Evolutionary conservation across 2,329 filamentous ascomycete genomes (phyloP), one percentile per base, ranked within the genome.

Genomic region (Epichloe sibirici): DNA sequence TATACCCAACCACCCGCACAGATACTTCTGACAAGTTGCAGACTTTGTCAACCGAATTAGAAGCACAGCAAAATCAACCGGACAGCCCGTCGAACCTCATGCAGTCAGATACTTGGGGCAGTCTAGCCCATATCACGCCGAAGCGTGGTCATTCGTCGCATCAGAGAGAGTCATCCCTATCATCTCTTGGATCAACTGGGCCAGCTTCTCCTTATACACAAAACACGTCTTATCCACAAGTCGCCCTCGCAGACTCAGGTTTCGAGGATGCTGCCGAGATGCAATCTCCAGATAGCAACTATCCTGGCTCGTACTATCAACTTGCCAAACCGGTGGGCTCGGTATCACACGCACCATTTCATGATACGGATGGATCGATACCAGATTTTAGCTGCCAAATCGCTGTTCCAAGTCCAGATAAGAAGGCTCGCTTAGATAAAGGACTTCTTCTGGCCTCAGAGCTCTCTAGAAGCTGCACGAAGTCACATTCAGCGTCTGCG

Each of bases 81-180:
- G 42, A 51, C 28, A 34, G 8, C 15, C 43, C 53, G 7, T 49
- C 58, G 50, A 61, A 64, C 48, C 61, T 66, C 37, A 72, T 73
- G 72, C 70, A 71, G 59, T 63, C 71, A 28, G 72, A 75, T 53
- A 49, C 66, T 13, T 75, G 71, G 71, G 63, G 67, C 51, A 56
- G 61, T 23, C 56, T 64, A 51, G 62, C 63, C 54, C 71, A 71
- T 55, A 63, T 68, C 55, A 68, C 67, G 39, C 64, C 68, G 23
- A 69, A 68, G 60, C 56, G 66, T 40, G 64, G 65, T 52, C 69
- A 71, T 15, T 63, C 71, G 39, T 60, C 71, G 28, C 80, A 83
- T 59, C 73, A 83, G 45, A 75, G 80, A 58, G 79, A 83, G 57
- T 78, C 79, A 2, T 83, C 79, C 6, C 67, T 81, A 39, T 83